Evolutionary conservation across 345 rosid species (phyloP).

Genomic region (Arabidopsis thaliana): TAIR10.1 NC_003075.7:16416501-16417000

Average conservation of each 20-base stretch:
- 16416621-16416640: conserved; percentile 94
- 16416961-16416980: conserved; percentile 85
- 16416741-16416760: conserved; percentile 76
- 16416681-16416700: conserved; percentile 81
- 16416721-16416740: conserved; percentile 84
- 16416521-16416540: conserved; percentile 72
- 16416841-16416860: conserved; percentile 89
- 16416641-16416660: conserved; percentile 66
- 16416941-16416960: conserved; percentile 81
- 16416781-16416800: conserved; percentile 74
- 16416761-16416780: conserved; percentile 66
- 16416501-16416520: conserved; percentile 73
- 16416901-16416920: conserved; percentile 54
- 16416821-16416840: conserved; percentile 90
- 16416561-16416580: conserved; percentile 72
- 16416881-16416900: conserved; percentile 57
- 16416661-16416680: conserved; percentile 65
- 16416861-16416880: conserved; percentile 82
- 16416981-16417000: conserved; percentile 92
- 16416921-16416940: conserved; percentile 51
- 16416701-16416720: conserved; percentile 89
- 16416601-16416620: conserved; percentile 63
- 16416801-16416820: conserved; percentile 83
- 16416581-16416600: conserved; percentile 53
- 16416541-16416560: conserved; percentile 81